Conservation (phyloP, 371 early-diverging fungal genomes). For the Rhizopus stolonifer region DNA sequence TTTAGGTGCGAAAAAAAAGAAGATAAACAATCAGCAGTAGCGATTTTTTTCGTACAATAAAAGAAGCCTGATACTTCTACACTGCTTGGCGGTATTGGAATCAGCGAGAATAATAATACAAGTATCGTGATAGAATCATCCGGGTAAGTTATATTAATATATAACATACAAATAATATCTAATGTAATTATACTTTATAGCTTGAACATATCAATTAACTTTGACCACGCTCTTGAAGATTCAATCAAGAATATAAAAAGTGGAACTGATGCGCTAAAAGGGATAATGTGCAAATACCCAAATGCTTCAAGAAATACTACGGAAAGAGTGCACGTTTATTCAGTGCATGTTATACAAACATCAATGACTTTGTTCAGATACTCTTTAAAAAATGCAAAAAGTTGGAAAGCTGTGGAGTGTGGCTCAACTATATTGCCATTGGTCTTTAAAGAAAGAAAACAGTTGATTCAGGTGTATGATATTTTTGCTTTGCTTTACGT, state of each 20-base stretch:
- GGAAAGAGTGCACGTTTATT: constrained; percentile 8
- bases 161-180: background rate
- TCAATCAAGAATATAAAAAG: constrained; percentile 10
- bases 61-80: constrained; percentile 5
- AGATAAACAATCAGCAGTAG: constrained; percentile 14
- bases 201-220: constrained; percentile 2
- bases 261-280: constrained; percentile 12
- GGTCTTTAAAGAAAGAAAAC: constrained; percentile 8
- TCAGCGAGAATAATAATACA: constrained; percentile 1
- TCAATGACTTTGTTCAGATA: constrained; percentile 8
- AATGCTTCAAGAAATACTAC: constrained; percentile 5
- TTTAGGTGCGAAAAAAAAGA: constrained; percentile 22
- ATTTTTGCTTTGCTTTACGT: constrained; percentile 11
- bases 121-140: too few relatives aligned
- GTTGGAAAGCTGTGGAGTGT: constrained; percentile 10
- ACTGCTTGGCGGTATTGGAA: constrained; percentile 17
- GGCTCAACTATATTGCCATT: constrained; percentile 6
- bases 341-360: constrained; percentile 9
- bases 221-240: background rate
- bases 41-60: constrained; percentile 16
- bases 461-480: constrained; percentile 5
- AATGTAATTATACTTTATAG: background rate
- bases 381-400: constrained; percentile 7
- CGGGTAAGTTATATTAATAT: too few relatives aligned
- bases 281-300: constrained; percentile 14